phyloP scores from a whole-genome alignment of 148 eudicot species.

The Rheum nobile region DNA sequence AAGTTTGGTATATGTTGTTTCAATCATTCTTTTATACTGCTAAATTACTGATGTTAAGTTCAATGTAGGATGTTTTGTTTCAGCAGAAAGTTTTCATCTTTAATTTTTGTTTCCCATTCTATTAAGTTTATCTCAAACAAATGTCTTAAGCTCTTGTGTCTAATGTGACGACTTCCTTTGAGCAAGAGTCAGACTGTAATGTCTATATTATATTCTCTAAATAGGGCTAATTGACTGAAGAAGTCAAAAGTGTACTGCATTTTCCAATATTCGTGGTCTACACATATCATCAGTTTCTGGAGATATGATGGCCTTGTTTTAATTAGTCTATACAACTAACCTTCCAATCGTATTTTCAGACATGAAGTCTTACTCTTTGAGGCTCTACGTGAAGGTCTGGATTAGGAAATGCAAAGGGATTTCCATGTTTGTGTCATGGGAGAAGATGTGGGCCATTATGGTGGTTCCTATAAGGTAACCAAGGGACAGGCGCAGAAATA shows the following conservation, averaged over 20 bases:
- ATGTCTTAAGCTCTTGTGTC: background rate
- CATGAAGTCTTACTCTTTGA: slow-evolving; percentile 77
- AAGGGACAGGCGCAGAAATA: slow-evolving; percentile 58
- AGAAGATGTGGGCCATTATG: slow-evolving; percentile 89
- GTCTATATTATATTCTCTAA: background rate
- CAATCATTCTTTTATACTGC: background rate
- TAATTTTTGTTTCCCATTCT: background rate
- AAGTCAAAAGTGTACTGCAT: background rate
- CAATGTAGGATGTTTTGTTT: background rate
- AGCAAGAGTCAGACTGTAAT: background rate
- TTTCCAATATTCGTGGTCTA: background rate
- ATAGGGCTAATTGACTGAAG: background rate
- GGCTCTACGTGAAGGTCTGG: slow-evolving; percentile 84
- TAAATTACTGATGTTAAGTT: background rate
- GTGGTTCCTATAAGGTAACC: slow-evolving; percentile 82
- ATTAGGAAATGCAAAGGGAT: slow-evolving; percentile 88
- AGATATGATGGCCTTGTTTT: background rate
- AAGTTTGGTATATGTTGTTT: no score
- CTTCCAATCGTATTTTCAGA: slow-evolving; percentile 20
- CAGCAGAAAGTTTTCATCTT: background rate
- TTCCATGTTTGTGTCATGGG: slow-evolving; percentile 61
- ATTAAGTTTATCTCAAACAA: background rate
- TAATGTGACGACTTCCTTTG: background rate
- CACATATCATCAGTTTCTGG: background rate
- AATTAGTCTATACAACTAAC: background rate